phyloP scores from a whole-genome alignment of 495 filamentous ascomycete species.

The Penicillium coprophilum region DNA sequence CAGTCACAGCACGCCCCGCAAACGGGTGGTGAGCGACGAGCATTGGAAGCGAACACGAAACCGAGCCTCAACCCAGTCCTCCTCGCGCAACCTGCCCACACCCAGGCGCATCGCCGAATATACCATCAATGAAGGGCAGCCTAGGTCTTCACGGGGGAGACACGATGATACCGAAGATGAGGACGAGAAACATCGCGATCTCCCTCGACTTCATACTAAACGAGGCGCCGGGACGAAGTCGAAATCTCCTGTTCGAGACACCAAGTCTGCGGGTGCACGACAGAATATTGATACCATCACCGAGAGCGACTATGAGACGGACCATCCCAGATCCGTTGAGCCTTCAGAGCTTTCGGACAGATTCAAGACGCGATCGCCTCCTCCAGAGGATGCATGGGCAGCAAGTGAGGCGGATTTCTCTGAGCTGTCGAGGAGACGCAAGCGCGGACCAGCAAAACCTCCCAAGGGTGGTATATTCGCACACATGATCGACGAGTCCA shows the following conservation, averaged over 20 bases:
- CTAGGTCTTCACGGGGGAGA: constrained; percentile 22
- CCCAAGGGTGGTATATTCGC: constrained; percentile 51
- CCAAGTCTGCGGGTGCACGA: constrained; percentile 14
- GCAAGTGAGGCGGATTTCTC: constrained; percentile 48
- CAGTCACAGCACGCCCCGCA: constrained; percentile 62
- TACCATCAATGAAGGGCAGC: constrained; percentile 40
- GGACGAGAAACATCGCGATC: constrained; percentile 14
- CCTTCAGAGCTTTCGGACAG: constrained; percentile 29
- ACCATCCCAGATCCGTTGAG: constrained; percentile 14
- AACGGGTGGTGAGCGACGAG: constrained; percentile 76
- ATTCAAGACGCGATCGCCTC: constrained; percentile 28
- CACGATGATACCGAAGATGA: constrained; percentile 26
- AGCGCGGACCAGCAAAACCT: constrained; percentile 36
- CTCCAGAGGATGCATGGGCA: constrained; percentile 42
- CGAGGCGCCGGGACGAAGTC: constrained; percentile 4
- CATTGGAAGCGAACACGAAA: constrained; percentile 61
- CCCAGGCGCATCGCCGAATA: constrained; percentile 46
- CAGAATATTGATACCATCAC: constrained; percentile 22
- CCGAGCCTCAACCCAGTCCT: constrained; percentile 47
- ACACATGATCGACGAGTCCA: constrained; percentile 53
- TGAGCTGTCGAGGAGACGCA: constrained; percentile 43
- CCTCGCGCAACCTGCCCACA: constrained; percentile 53
- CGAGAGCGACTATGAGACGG: constrained; percentile 29
- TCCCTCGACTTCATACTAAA: constrained; percentile 12
- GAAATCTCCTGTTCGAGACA: constrained; percentile 16